phyloP scores from a whole-genome alignment of 31 red algal genomes.

The Endocladia muricata region DNA sequence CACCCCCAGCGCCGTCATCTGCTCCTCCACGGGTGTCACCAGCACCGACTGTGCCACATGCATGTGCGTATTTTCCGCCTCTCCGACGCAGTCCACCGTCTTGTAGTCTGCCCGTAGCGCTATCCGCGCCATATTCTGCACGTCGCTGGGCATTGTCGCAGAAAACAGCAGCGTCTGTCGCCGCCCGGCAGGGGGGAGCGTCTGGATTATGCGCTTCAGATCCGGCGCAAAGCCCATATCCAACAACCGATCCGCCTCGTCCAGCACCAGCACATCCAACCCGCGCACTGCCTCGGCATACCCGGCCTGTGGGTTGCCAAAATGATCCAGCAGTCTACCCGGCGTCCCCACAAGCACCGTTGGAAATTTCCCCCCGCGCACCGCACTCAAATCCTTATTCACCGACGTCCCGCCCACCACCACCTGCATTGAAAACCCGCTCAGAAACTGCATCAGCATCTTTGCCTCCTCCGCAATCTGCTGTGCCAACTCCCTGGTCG shows the following conservation, averaged over 20 bases:
- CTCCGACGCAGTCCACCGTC: conserved; percentile 53
- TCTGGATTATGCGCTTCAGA: conserved; percentile 56
- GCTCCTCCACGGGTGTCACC: conserved; percentile 30
- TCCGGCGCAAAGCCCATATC: conserved; percentile 70
- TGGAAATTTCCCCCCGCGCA: conserved; percentile 22
- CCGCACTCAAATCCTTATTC: conserved; percentile 19
- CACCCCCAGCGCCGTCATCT: conserved; percentile 36
- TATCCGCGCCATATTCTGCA: conserved; percentile 19
- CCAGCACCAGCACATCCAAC: conserved; percentile 62
- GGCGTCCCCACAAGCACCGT: conserved; percentile 79
- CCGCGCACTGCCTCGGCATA: conserved; percentile 24
- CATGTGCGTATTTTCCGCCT: conserved; percentile 22
- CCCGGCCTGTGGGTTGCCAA: conserved; percentile 30
- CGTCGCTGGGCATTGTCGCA: conserved; percentile 52
- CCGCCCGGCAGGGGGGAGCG: conserved; percentile 8
- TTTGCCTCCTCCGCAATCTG: conserved; percentile 52
- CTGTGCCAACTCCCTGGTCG: conserved; percentile 75
- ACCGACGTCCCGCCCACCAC: conserved; percentile 50
- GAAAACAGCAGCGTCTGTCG: conserved; percentile 88
- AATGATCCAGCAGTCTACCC: conserved; percentile 74
- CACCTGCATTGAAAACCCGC: conserved; percentile 15
- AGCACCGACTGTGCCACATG: conserved; percentile 66
- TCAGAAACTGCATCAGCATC: conserved; percentile 31
- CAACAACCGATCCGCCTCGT: conserved; percentile 88
- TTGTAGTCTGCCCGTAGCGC: conserved; percentile 43